phyloP scores from a whole-genome alignment of 2,329 filamentous ascomycete genomes.

The Claviceps sorghi region DNA sequence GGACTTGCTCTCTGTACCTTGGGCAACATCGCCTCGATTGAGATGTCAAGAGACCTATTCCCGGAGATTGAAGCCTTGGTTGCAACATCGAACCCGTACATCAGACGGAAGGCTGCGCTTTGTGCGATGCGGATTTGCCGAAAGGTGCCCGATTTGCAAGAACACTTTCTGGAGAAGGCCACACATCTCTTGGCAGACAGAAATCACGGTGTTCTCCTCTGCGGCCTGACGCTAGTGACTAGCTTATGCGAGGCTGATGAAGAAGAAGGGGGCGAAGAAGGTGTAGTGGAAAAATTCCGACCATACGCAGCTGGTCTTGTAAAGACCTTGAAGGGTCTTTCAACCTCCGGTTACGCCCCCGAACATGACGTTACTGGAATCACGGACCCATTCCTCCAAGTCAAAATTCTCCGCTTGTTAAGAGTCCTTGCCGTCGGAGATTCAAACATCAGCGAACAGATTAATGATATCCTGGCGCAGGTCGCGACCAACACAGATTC shows the following conservation, averaged over 20 bases:
- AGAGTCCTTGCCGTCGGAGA: slow-evolving; percentile 80
- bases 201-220: slow-evolving; percentile 90
- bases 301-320: slow-evolving; percentile 74
- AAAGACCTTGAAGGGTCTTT: slow-evolving; percentile 79
- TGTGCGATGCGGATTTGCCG: slow-evolving; percentile 98
- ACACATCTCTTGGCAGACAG: slow-evolving; percentile 76
- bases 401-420: slow-evolving; percentile 81
- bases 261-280: slow-evolving; percentile 77
- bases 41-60: slow-evolving; percentile 97
- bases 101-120: slow-evolving; percentile 89
- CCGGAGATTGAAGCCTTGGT: slow-evolving; percentile 87
- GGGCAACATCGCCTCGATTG: slow-evolving; percentile 92
- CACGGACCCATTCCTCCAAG: slow-evolving; percentile 92
- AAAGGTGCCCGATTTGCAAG: slow-evolving; percentile 92
- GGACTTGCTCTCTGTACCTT: slow-evolving; percentile 91
- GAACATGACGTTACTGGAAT: slow-evolving; percentile 98
- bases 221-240: slow-evolving; percentile 77
- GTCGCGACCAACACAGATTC: slow-evolving; percentile 97
- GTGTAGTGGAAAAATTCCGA: slow-evolving; percentile 80
- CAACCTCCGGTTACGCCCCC: slow-evolving; percentile 89
- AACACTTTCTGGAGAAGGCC: slow-evolving; percentile 93
- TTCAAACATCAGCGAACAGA: slow-evolving; percentile 78
- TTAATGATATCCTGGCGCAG: slow-evolving; percentile 95
- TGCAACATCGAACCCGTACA: slow-evolving; percentile 93
- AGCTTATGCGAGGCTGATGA: slow-evolving; percentile 94